phyloP scores from a whole-genome alignment of 2,329 filamentous ascomycete species.

The Fusarium concolor region DNA sequence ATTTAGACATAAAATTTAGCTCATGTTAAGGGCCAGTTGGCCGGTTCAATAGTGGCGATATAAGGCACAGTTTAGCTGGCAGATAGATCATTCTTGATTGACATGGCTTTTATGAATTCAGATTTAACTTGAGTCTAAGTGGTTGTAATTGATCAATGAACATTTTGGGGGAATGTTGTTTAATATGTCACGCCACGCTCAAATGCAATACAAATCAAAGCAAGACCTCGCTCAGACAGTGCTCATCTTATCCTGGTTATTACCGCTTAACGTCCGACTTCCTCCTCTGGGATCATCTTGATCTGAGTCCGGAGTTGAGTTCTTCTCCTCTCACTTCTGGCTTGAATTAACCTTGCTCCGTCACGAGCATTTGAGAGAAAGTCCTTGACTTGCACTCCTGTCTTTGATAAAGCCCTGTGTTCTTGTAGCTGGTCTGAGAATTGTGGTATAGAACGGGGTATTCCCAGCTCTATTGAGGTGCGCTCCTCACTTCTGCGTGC shows the following conservation, averaged over 20 bases:
- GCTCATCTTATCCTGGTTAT: not conserved
- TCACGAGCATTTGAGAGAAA: slow-evolving; percentile 44
- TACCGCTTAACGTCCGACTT: slow-evolving; percentile 17
- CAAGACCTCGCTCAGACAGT: not conserved
- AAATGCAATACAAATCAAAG: slow-evolving; percentile 25
- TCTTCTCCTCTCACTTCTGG: slow-evolving; percentile 50
- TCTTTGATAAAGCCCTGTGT: slow-evolving; percentile 29
- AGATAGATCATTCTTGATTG: not conserved
- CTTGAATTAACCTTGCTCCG: slow-evolving; percentile 35
- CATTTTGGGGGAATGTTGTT: slow-evolving; percentile 28
- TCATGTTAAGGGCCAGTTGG: too few species aligned
- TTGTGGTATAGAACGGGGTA: slow-evolving; percentile 22
- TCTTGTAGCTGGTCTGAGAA: slow-evolving; percentile 16
- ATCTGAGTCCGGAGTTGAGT: slow-evolving; percentile 54
- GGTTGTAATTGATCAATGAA: slow-evolving; percentile 1
- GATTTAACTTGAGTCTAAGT: not conserved
- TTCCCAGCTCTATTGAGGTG: slow-evolving; percentile 24
- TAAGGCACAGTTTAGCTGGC: not conserved
- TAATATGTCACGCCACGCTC: slow-evolving; percentile 32
- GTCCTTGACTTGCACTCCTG: slow-evolving; percentile 42
- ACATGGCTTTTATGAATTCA: not conserved
- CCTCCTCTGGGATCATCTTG: slow-evolving; percentile 49
- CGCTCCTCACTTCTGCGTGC: slow-evolving; percentile 40
- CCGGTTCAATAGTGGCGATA: too few species aligned
- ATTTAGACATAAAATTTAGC: too few species aligned